Percentiles rank a stretch among this genome's conserved stretches.
phyloP scores from a whole-genome alignment of 23 red algal species.

The Gracilariopsis chorda region DNA sequence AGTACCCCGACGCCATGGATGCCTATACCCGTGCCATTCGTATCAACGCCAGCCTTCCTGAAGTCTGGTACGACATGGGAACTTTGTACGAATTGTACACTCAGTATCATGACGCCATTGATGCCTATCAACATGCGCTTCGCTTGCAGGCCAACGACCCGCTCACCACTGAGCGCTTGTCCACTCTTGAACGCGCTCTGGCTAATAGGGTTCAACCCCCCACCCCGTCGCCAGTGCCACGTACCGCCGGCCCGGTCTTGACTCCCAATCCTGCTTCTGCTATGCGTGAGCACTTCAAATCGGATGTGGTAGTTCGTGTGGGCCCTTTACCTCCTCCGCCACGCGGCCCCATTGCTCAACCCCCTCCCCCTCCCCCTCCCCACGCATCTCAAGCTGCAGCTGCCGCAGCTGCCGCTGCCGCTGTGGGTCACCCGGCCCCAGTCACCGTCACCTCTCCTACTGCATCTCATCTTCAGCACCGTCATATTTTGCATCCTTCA shows the following conservation, averaged over 20 bases:
- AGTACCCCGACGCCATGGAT: conserved; percentile 85
- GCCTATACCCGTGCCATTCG: conserved; percentile 81
- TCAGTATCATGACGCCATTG: conserved; percentile 52
- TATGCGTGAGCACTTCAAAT: background rate
- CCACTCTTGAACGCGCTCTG: background rate
- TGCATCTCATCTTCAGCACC: too few relatives aligned
- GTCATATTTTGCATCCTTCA: background rate
- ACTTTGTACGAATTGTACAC: conserved; percentile 65
- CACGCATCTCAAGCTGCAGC: too few relatives aligned
- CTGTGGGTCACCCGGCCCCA: too few relatives aligned
- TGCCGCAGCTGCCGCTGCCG: too few relatives aligned
- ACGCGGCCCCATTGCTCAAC: background rate
- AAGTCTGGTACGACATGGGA: conserved; percentile 78
- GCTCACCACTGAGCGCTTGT: background rate
- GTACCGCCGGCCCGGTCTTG: background rate
- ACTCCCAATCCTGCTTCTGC: background rate
- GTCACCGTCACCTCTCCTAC: too few relatives aligned
- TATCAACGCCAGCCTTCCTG: conserved; percentile 48
- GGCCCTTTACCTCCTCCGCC: background rate
- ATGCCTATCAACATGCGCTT: conserved; percentile 53
- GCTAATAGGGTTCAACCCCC: background rate
- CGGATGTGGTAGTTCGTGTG: background rate
- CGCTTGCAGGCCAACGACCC: conserved; percentile 36
- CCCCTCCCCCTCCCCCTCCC: background rate
- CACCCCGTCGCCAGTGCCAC: background rate